A percentile compares a stretch with the other conserved stretches of the same genome.
These are phyloP conservation scores for Musa troglodytarum DNA, from an alignment of 176 grass and related monocot species.

Conservation along the genomic window DNA sequence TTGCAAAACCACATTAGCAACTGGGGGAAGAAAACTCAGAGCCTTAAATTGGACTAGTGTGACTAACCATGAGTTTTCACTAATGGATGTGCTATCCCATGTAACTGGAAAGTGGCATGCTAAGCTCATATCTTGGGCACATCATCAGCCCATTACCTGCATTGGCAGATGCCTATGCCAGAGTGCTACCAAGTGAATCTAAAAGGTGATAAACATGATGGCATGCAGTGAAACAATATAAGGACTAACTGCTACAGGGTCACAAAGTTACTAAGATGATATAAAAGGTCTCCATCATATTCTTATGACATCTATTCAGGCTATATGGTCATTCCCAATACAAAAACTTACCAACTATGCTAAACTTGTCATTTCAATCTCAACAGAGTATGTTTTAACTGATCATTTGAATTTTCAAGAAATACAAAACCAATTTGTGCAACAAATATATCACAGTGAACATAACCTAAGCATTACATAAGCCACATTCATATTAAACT, in stretches of 20 bases:
- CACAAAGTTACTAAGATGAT: not conserved
- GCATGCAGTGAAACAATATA: not conserved
- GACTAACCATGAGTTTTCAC: not conserved
- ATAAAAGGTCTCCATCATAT: not conserved
- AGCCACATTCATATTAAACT: too few species aligned
- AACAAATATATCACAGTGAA: not conserved
- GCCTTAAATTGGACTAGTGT: not conserved
- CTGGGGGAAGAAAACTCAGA: not conserved
- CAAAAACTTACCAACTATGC: not conserved
- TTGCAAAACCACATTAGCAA: constrained; percentile 2
- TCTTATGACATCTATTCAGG: not conserved
- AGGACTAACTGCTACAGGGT: not conserved
- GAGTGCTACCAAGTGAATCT: not conserved
- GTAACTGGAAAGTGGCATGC: too few species aligned
- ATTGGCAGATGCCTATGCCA: too few species aligned
- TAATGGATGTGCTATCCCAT: not conserved
- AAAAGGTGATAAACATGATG: not conserved
- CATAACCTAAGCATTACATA: too few species aligned
- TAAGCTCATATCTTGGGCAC: not conserved
- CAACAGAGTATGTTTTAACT: not conserved
- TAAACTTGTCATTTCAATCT: not conserved
- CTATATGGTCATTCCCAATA: not conserved
- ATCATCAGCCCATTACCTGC: not conserved
- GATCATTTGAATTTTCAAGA: not conserved
- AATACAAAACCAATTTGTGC: not conserved